These are phyloP conservation scores for Candida dubliniensis DNA, from an alignment of 1,139 yeast genomes.

Conservation along the genomic window DNA sequence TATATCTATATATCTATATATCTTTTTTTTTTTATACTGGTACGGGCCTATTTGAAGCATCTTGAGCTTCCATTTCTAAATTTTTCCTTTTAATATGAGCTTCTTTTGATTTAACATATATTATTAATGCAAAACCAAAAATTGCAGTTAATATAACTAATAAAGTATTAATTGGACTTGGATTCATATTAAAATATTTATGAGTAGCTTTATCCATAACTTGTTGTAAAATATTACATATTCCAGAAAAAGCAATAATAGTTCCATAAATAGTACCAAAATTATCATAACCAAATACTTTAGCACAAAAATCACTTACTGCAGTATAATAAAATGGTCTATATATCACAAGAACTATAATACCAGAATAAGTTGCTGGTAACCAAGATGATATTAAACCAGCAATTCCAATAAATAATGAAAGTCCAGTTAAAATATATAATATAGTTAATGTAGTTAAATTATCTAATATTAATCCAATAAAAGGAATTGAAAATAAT, in stretches of 20 bases:
- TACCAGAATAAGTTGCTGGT: slow-evolving; percentile 60
- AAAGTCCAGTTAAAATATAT: slow-evolving; percentile 49
- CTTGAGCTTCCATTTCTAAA: slow-evolving; percentile 64
- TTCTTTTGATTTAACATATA: slow-evolving; percentile 56
- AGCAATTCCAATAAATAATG: slow-evolving; percentile 63
- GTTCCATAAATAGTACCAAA: slow-evolving; percentile 93
- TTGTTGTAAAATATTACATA: slow-evolving; percentile 72
- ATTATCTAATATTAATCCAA: slow-evolving; percentile 79
- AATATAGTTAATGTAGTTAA: slow-evolving; percentile 63
- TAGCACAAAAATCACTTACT: slow-evolving; percentile 86
- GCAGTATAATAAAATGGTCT: slow-evolving; percentile 93
- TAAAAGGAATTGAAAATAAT: slow-evolving; percentile 76
- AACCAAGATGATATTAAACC: slow-evolving; percentile 61
- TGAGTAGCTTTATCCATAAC: slow-evolving; percentile 71
- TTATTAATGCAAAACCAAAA: slow-evolving; percentile 53
- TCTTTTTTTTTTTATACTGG: slow-evolving; percentile 36
- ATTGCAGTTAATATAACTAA: slow-evolving; percentile 55
- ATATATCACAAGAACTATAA: slow-evolving; percentile 71
- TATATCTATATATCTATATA: not conserved
- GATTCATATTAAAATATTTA: slow-evolving; percentile 64
- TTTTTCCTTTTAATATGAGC: slow-evolving; percentile 48
- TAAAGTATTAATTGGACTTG: slow-evolving; percentile 67
- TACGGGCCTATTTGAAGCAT: slow-evolving; percentile 49
- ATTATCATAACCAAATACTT: slow-evolving; percentile 88
- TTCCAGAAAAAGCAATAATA: slow-evolving; percentile 76